Percentiles rank a stretch among this genome's conserved stretches.
Conservation (phyloP, 352 stramenopile genomes). For the Stramenopiles sp. region DNA sequence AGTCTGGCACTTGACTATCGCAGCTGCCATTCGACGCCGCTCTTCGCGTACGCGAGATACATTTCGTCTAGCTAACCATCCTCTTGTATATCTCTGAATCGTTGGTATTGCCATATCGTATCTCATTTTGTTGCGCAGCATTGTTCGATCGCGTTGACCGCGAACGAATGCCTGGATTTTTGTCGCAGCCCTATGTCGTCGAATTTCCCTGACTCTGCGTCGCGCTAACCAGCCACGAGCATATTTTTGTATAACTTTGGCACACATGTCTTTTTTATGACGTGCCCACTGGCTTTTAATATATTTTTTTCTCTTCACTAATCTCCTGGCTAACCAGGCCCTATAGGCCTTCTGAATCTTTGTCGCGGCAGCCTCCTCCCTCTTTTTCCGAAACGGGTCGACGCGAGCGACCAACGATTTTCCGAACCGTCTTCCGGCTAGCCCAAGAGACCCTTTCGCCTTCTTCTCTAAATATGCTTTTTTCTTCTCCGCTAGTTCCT, state of each 20-base stretch:
- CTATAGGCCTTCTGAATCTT: background rate
- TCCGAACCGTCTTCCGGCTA: no score
- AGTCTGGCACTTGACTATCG: background rate
- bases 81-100: background rate
- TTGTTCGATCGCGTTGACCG: background rate
- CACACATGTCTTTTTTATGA: background rate
- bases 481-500: background rate
- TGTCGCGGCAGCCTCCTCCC: background rate
- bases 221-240: background rate
- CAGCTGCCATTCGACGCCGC: background rate
- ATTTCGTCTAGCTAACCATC: background rate
- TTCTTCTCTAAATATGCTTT: background rate
- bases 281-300: background rate
- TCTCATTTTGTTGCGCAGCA: background rate
- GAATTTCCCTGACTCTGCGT: background rate
- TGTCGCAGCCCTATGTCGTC: background rate
- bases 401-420: background rate
- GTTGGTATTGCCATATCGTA: conserved; percentile 9
- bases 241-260: background rate
- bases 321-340: background rate
- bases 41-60: background rate
- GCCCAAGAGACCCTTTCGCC: background rate
- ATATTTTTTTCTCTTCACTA: background rate
- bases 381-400: background rate
- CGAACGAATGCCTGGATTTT: background rate